These are phyloP conservation scores for Cyclotella cryptica DNA, from an alignment of 108 stramenopile genomes.

Conservation along the genomic window DNA sequence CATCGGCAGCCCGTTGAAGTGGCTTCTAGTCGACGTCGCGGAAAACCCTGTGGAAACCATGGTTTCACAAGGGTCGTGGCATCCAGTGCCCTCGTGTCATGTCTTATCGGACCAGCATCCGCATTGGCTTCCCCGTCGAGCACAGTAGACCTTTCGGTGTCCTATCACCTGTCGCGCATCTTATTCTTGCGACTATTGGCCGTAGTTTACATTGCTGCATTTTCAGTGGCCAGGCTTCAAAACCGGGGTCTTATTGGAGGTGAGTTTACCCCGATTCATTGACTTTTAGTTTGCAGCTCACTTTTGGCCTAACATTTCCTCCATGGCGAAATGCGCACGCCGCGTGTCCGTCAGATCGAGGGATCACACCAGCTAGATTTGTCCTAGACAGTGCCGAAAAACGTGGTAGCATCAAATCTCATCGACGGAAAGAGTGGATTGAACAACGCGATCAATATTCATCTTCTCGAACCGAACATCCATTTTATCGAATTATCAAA, in stretches of 20 bases:
- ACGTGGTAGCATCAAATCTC: constrained; percentile 30
- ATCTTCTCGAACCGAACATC: neutral
- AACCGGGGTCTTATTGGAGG: constrained; percentile 67
- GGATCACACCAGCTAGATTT: constrained; percentile 61
- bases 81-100: neutral
- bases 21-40: neutral
- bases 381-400: constrained; percentile 49
- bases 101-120: neutral
- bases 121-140: neutral
- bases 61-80: neutral
- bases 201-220: constrained; percentile 66
- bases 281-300: neutral
- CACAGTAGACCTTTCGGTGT: neutral
- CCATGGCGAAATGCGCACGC: too few species aligned
- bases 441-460: constrained; percentile 17
- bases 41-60: neutral
- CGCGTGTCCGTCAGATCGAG: constrained; percentile 42
- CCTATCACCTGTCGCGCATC: constrained; percentile 61
- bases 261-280: neutral
- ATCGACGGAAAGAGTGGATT: constrained; percentile 51
- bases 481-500: neutral
- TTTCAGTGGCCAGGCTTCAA: constrained; percentile 65
- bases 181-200: constrained; percentile 71
- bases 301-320: neutral
- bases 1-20: neutral